Evolutionary conservation across 2,329 filamentous ascomycete species (phyloP), one percentile per base, ranked within the genome.

Genomic region (Ophiostoma sp.): DNA sequence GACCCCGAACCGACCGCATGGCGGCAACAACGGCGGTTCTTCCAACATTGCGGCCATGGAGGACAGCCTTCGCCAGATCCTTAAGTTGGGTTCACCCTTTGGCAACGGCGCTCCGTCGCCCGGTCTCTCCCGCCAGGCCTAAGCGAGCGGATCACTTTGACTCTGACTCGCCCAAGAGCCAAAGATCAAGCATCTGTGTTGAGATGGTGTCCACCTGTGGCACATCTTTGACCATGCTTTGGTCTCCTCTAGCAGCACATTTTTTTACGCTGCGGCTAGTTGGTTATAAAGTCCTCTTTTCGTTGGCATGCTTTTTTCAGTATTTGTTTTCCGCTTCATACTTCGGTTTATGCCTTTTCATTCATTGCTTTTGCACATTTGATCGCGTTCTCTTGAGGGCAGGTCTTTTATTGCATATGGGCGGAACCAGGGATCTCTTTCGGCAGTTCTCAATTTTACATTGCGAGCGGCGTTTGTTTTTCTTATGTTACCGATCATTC

Each of bases 41-140:
- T 75, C 81, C 4, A 77, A 81, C n/a, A 78, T 88, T 50, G 78
- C 84, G 61, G 82, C 83, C 12, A 86, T 89, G 83, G 87, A 89
- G 77, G 84, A 88, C 69, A 83, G 83, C 75, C 84, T 89, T 72
- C 84, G 87, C 66, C 84, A 85, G 73, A 84, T 88, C 71, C 81
- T 89, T 74, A 88, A 88, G 74, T 76, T 81, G 50, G 77, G 75
- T 45, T 74, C 77, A 33, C 72, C 75, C 8, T 68, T 74, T 19
- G 73, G 73, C 72, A 39, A 66, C n/a, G 70, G 75, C 12, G 22
- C 68, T 31, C 19, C 71, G 7, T 50, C 73, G 2, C 42, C 75
- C 7, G 55, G 61, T 22, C 22, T 70, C 17, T 19, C 59, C 19
- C 45, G 50, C 48, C 64, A 39, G 19, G 28, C n/a, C 22, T 74